Base-by-base conservation (phyloP, 139 green algal genomes). In the Chlamydomonas sphaeroides region DNA sequence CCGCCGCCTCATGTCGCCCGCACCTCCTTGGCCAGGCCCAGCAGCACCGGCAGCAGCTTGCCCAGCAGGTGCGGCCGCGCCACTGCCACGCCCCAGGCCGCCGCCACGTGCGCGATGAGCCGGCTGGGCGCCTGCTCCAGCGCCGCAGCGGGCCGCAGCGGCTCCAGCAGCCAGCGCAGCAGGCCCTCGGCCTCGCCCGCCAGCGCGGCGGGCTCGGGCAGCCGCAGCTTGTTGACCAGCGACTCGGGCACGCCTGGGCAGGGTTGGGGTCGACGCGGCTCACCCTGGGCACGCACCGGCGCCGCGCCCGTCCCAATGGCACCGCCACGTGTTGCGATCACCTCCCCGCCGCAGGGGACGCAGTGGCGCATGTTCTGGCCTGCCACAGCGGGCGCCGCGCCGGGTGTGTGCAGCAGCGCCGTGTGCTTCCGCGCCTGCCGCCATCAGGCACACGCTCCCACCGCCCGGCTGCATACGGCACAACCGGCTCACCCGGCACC, bases 11-110 rank as follows among this genome's bases (percentile, higher is more conserved):
- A 42, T 17, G 2, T 3, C 41, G 26, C 57, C 39, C 66, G 6
- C 57, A 88, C 83, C 67, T 88, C 83, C 57, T 88, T 84, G 14
- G 83, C 83, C 68, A 88, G 83, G 41, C 45, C n/a, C 41, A 88
- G 70, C 2, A 88, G 68, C 25, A 18, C 28, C 32, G 83, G 83
- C 57, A 88, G 67, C 32, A 88, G 45, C 51, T 81, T 80, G 41
- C 83, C 83, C 75, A 88, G 65, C 28, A 80, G 39, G 49, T 73
- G 61, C 21, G 83, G 83, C 41, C 83, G 74, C 23, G 75, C 65
- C 23, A 88, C 66, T 26, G 53, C 69, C 8, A 88, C 72, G 49
- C 51, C 32, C 42, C 75, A 65, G 26, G 76, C 68, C 10, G 74
- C 57, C 25, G 62, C 57, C 42, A 88, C 71, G 48, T 76, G 67